Conservation (phyloP, 805 yeast species). For the Nakazawaea pomicola region DNA sequence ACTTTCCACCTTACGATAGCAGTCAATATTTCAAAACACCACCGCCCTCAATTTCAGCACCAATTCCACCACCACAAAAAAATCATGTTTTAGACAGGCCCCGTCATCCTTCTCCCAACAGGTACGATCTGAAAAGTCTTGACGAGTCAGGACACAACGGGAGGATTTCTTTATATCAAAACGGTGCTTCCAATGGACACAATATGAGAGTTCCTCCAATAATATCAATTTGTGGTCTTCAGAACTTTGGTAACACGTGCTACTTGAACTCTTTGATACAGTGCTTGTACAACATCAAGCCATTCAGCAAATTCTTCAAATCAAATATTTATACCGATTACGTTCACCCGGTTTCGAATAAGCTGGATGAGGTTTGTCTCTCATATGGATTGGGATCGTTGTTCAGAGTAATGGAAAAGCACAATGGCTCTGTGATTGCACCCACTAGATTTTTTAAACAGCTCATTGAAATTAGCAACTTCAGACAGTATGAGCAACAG, state of each 20-base stretch:
- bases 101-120: conserved; percentile 2
- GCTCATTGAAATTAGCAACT: conserved; percentile 12
- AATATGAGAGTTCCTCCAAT: background rate
- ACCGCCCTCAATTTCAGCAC: background rate
- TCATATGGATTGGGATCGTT: conserved; percentile 19
- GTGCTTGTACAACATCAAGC: conserved; percentile 51
- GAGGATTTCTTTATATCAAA: background rate
- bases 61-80: background rate
- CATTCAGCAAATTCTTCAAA: conserved; percentile 45
- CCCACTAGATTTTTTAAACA: conserved; percentile 21
- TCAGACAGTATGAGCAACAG: conserved; percentile 48
- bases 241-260: conserved; percentile 70
- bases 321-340: conserved; percentile 39
- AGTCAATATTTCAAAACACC: background rate
- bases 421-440: conserved; percentile 17
- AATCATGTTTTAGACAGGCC: background rate
- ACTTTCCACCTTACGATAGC: background rate
- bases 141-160: no score
- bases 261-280: conserved; percentile 74
- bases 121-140: background rate
- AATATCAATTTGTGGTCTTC: conserved; percentile 47
- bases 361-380: conserved; percentile 13
- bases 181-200: background rate
- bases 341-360: conserved; percentile 27
- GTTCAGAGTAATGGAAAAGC: conserved; percentile 18